Conservation (phyloP, 148 eudicot species). For the Chenopodium suecicum region DNA sequence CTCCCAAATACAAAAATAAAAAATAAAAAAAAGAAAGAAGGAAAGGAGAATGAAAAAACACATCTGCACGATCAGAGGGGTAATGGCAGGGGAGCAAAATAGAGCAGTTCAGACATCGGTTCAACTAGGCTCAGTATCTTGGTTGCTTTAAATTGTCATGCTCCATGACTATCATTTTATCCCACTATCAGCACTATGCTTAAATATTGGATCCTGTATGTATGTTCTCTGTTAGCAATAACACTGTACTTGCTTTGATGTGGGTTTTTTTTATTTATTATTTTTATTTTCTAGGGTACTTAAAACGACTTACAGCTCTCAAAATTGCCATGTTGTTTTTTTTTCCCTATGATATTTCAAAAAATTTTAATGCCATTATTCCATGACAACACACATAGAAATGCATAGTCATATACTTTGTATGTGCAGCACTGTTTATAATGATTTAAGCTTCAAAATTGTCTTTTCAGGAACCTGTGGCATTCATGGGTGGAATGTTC, state of each 20-base stretch:
- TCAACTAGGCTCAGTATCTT: background rate
- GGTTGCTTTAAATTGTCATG: background rate
- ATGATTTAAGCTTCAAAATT: background rate
- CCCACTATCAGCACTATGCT: background rate
- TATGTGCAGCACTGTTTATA: background rate
- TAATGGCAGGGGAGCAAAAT: background rate
- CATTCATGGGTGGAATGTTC: conserved; percentile 90
- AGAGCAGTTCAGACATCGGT: background rate
- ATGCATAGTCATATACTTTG: background rate
- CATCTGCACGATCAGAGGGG: background rate
- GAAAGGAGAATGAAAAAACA: background rate
- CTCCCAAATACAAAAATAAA: background rate
- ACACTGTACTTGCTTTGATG: background rate
- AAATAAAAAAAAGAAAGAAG: too few relatives aligned
- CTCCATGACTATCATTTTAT: background rate
- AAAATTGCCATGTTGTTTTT: background rate
- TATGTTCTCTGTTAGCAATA: background rate
- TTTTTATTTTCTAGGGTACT: too few relatives aligned
- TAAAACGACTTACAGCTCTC: background rate
- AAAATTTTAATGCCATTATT: background rate
- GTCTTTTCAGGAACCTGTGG: conserved; percentile 73
- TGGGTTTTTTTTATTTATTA: too few relatives aligned
- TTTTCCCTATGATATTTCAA: background rate
- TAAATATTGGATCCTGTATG: background rate
- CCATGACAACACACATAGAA: background rate